Evolutionary conservation across 2,329 filamentous ascomycete genomes (phyloP).

Genomic region (Fusarium sp.): DNA sequence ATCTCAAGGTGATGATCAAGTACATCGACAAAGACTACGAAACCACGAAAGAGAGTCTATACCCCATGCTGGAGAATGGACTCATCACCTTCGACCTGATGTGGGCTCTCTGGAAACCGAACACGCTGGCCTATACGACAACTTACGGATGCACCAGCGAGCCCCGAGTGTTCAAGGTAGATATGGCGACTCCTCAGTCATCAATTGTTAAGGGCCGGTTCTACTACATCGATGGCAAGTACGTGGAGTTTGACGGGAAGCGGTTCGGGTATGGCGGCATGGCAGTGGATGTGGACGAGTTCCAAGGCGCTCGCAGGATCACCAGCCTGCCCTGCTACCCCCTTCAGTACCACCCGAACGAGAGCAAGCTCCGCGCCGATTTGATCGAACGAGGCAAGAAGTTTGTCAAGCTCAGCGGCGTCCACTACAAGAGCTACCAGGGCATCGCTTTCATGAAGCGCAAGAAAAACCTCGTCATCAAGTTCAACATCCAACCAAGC

Average conservation of each 20-base stretch:
- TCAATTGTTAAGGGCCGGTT: conserved; percentile 79
- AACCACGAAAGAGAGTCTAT: conserved; percentile 79
- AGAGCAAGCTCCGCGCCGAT: conserved; percentile 70
- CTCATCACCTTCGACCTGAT: conserved; percentile 90
- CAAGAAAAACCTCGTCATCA: conserved; percentile 72
- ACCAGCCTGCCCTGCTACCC: conserved; percentile 82
- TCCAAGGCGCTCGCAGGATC: conserved; percentile 87
- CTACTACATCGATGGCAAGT: conserved; percentile 82
- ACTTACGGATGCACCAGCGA: conserved; percentile 84
- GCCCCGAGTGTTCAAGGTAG: conserved; percentile 85
- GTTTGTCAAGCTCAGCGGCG: conserved; percentile 83
- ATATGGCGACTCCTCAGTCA: conserved; percentile 77
- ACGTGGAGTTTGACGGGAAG: conserved; percentile 91
- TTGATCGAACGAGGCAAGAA: conserved; percentile 86
- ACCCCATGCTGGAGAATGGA: conserved; percentile 83
- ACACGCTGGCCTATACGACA: conserved; percentile 80
- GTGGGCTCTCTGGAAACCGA: conserved; percentile 91
- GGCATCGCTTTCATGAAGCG: conserved; percentile 89
- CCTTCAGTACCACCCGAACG: conserved; percentile 81
- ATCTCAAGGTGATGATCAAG: conserved; percentile 78
- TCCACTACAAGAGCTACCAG: conserved; percentile 85
- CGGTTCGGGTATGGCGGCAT: conserved; percentile 81
- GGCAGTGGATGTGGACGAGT: conserved; percentile 76
- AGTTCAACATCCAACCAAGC: conserved; percentile 87
- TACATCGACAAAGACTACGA: conserved; percentile 88